Percentiles rank a stretch among this genome's conserved stretches.
Evolutionary conservation across 2,329 filamentous ascomycete species (phyloP).

Genomic region (Metarhizium robertsii): DNA sequence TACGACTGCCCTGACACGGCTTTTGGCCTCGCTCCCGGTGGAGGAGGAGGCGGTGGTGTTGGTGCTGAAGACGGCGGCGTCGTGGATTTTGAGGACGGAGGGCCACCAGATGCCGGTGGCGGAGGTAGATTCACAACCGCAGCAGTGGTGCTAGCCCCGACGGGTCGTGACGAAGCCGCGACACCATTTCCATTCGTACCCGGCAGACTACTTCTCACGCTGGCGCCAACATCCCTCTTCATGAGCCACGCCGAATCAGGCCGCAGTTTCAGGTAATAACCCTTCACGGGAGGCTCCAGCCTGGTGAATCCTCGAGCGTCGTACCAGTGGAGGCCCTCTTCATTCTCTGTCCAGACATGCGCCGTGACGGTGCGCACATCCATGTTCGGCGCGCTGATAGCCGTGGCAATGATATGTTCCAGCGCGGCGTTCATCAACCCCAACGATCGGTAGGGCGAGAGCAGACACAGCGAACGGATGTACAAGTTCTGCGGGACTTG

Average conservation of each 20-base stretch:
- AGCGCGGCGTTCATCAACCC: conserved; percentile 51
- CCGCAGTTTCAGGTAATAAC: conserved; percentile 54
- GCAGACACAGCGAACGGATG: conserved; percentile 53
- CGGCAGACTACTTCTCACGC: background rate
- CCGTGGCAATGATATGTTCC: conserved; percentile 37
- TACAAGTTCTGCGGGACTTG: conserved; percentile 41
- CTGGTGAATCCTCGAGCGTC: conserved; percentile 44
- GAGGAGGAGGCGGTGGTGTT: conserved; percentile 6
- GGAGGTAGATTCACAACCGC: conserved; percentile 22
- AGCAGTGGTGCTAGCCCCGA: conserved; percentile 18
- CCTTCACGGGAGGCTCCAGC: conserved; percentile 36
- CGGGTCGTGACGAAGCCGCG: conserved; percentile 6
- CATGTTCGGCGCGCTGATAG: conserved; percentile 23
- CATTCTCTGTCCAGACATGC: conserved; percentile 60
- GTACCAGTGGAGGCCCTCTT: conserved; percentile 56
- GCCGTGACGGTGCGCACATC: conserved; percentile 43
- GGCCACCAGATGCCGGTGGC: conserved; percentile 16
- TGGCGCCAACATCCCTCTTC: conserved; percentile 30
- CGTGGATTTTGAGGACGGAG: conserved; percentile 17
- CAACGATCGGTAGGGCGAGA: conserved; percentile 52
- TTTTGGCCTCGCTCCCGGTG: conserved; percentile 7
- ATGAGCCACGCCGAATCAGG: conserved; percentile 55
- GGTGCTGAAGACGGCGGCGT: conserved; percentile 8
- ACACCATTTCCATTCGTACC: background rate
- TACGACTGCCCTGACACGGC: conserved; percentile 35